These are phyloP conservation scores for Penicillium egyptiacum DNA, from an alignment of 495 filamentous ascomycete species.

Conservation along the genomic window DNA sequence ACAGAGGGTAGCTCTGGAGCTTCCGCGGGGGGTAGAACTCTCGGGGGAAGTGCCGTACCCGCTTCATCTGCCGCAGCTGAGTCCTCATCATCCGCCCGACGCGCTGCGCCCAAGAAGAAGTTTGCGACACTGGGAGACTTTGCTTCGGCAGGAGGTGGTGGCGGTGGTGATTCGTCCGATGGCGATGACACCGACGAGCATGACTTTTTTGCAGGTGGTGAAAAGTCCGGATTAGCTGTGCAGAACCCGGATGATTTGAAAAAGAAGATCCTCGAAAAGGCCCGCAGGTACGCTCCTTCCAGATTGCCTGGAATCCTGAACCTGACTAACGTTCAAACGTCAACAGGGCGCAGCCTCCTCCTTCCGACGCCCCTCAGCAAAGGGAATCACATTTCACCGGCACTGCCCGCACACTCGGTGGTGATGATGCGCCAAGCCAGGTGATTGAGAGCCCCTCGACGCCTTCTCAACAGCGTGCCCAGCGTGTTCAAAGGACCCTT, in stretches of 20 bases:
- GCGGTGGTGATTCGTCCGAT: slow-evolving; percentile 51
- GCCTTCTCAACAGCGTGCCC: slow-evolving; percentile 40
- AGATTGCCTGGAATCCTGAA: background rate
- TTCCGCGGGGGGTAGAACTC: slow-evolving; percentile 29
- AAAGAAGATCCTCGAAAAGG: slow-evolving; percentile 79
- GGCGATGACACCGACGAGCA: slow-evolving; percentile 64
- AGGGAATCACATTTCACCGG: slow-evolving; percentile 70
- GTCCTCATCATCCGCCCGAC: slow-evolving; percentile 33
- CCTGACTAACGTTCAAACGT: slow-evolving; percentile 2
- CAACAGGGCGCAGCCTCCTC: slow-evolving; percentile 57
- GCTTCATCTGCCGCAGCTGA: slow-evolving; percentile 34
- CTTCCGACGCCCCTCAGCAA: slow-evolving; percentile 55
- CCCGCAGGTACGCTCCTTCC: slow-evolving; percentile 59
- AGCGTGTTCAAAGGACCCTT: slow-evolving; percentile 65
- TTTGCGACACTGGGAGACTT: slow-evolving; percentile 59
- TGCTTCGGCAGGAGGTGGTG: slow-evolving; percentile 46
- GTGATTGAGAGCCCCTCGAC: slow-evolving; percentile 65
- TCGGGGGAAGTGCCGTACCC: slow-evolving; percentile 32
- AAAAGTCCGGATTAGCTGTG: slow-evolving; percentile 94
- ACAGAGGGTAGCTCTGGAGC: slow-evolving; percentile 22
- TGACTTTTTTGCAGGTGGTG: slow-evolving; percentile 90
- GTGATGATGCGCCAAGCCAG: slow-evolving; percentile 79
- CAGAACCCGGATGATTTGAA: slow-evolving; percentile 79
- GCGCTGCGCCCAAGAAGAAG: slow-evolving; percentile 46
- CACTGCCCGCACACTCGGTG: slow-evolving; percentile 81